Base-by-base conservation (phyloP, 768 basidiomycete species). In the Amanita fuliginea region DNA sequence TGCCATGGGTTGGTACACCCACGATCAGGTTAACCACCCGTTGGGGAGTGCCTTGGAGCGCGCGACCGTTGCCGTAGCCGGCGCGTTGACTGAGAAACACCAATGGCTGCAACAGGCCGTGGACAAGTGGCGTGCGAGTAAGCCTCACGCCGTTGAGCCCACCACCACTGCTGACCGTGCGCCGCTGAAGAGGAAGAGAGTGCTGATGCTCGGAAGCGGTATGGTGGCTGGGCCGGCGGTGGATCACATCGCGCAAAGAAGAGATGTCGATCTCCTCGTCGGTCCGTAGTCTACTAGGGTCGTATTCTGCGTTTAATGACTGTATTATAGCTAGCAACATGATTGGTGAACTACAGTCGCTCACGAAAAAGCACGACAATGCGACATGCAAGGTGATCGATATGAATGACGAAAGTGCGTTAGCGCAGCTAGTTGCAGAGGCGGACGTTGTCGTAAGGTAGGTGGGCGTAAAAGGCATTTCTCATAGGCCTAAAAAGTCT, bases 211-310 rank as follows among this genome's bases (percentile, higher is more conserved):
- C 2, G 94, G 94, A 6, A 91, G 87, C 48, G 94, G 94, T n/a
- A 91, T 96, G 81, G 94, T 97, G 16, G 90, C 92, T 4, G 85
- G 83, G 2, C 94, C 94, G 13, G 87, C 88, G 0, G 81, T 91
- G 3, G 78, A 86, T 46, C 76, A 85, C 58, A 73, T 96, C 43
- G 76, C 77, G 37, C 70, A 71, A 54, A 67, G 80, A 49, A 55
- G 59, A 0, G 84, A 89, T 54, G 66, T 93, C 0, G 72, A 82
- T 48, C 64, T 96, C 24, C 63, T 86, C 4, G 78, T 96, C 53
- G 92, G 92, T 92, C 53, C 59, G 83, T 74, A 37, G 19, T 30
- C 22, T 16, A 37, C 45, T 44, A 47, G 9, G 51, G 32, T 32
- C 32, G 11, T 4, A 13, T 13, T 32, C 32, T 13, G 11, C 3